Evolutionary conservation across 768 basidiomycete species (phyloP), one percentile per base, ranked within the genome.

Genomic region (Auricularia sp.): DNA sequence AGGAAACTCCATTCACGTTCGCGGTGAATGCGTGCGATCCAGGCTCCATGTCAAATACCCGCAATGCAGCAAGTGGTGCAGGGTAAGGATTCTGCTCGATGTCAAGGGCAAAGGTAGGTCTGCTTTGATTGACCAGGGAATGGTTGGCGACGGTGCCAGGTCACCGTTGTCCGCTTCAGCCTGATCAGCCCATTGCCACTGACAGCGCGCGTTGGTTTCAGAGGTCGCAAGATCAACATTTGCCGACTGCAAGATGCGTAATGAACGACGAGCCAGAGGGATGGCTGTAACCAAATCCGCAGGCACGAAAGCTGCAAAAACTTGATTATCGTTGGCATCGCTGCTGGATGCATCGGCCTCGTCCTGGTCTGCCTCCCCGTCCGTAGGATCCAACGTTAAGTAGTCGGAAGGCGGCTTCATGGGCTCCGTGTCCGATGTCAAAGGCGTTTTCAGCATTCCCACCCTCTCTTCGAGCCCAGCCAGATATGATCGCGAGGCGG

Each of bases 1-100:
- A 42, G 39, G 36, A 36, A 7, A 43, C 23, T 6, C 60, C 51
- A 12, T 21, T 51, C 43, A 39, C 54, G n/a, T 14, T 62, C 3
- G 64, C 70, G 12, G 64, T 61, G 34, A 51, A 34, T 23, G 72
- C 53, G 62, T 73, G 74, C 2, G 75, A 56, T 1, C 85, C 86
- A 23, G 91, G 90, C 66, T 87, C 86, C 43, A 86, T 74, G 68
- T 90, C 87, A 66, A 87, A 92, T 4, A 85, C 64, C 11, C 69
- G 72, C 71, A 91, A 85, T 3, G 75, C 75, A 6, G 72, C 68
- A 14, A 88, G 71, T 47, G 75, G 77, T 1, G 77, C 70, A 53
- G 76, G 71, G 64, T 76, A 74, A 6, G 23, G 16, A 5, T 6
- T 59, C 7, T 5, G 7, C 8, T 42, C 39, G 8, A 8, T 14